Conservation (phyloP, 441 rosid species). For the Gossypium trilobum region DNA sequence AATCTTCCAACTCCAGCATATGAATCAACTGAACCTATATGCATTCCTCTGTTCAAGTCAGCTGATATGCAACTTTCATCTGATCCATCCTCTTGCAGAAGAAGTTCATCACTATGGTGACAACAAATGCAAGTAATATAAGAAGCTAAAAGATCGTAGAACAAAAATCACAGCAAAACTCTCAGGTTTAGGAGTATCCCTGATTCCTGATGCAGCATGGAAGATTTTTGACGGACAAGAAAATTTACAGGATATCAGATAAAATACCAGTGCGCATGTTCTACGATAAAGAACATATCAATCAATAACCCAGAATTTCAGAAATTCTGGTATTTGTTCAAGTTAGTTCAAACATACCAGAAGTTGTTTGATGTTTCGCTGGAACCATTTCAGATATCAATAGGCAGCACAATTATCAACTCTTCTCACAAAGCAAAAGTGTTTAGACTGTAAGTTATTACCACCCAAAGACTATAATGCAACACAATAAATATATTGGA, state of each 20-base stretch:
- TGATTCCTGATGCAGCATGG: slow-evolving; percentile 1
- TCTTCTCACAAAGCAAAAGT: neutral
- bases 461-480: neutral
- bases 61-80: slow-evolving; percentile 46
- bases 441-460: slow-evolving; percentile 1
- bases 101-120: slow-evolving; percentile 72
- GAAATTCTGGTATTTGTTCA: neutral
- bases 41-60: slow-evolving; percentile 70
- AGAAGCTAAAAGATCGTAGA: slow-evolving; percentile 10
- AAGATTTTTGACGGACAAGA: neutral
- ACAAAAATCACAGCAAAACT: neutral
- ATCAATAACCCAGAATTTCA: neutral
- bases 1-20: slow-evolving; percentile 37
- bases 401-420: neutral
- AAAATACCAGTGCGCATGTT: neutral
- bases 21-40: slow-evolving; percentile 49
- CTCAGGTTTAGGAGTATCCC: neutral
- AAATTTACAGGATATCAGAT: neutral
- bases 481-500: neutral
- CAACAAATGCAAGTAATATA: slow-evolving; percentile 15
- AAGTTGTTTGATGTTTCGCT: neutral
- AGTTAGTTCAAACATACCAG: neutral
- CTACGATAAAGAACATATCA: neutral
- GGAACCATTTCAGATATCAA: neutral
- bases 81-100: slow-evolving; percentile 76